phyloP scores from a whole-genome alignment of 495 filamentous ascomycete species.

The Pseudevernia furfuracea region DNA sequence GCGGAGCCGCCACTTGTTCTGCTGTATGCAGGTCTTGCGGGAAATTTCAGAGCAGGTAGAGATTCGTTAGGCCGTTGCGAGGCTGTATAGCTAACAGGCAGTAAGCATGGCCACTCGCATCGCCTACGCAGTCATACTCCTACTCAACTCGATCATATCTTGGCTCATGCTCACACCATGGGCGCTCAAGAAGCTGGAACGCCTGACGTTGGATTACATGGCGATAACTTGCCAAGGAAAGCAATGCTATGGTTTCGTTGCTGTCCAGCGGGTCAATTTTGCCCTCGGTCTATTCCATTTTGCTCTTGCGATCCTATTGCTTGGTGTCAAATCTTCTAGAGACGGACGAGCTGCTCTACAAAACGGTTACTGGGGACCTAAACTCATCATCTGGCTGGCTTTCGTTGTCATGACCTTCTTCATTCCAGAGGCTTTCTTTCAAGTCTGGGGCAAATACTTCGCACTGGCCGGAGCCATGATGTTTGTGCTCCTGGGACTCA shows the following conservation, averaged over 20 bases:
- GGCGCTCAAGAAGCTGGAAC: slow-evolving; percentile 91
- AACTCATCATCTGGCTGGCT: slow-evolving; percentile 75
- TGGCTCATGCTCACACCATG: slow-evolving; percentile 99
- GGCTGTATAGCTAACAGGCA: slow-evolving; percentile 20
- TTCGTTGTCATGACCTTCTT: slow-evolving; percentile 89
- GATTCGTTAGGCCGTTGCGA: neutral
- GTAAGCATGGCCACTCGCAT: slow-evolving; percentile 89
- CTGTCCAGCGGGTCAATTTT: slow-evolving; percentile 96
- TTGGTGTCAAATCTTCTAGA: slow-evolving; percentile 82
- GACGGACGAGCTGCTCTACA: slow-evolving; percentile 82
- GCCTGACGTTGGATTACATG: slow-evolving; percentile 89
- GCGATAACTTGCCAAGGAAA: slow-evolving; percentile 85
- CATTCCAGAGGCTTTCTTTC: slow-evolving; percentile 91
- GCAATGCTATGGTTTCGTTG: slow-evolving; percentile 89
- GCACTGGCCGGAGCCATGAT: slow-evolving; percentile 82
- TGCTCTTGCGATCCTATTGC: slow-evolving; percentile 69
- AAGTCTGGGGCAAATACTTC: slow-evolving; percentile 92
- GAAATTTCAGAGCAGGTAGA: slow-evolving; percentile 90
- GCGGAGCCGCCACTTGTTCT: slow-evolving; percentile 89
- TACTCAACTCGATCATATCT: slow-evolving; percentile 90
- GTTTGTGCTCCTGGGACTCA: slow-evolving; percentile 86
- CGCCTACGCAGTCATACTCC: slow-evolving; percentile 90
- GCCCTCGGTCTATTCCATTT: slow-evolving; percentile 91
- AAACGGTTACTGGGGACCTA: slow-evolving; percentile 90
- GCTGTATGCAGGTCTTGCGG: slow-evolving; percentile 91